Evolutionary conservation across 257 asterid genomes (phyloP), one percentile per base, ranked within the genome.

Genomic region (Fraxinus quadrangulata): DNA sequence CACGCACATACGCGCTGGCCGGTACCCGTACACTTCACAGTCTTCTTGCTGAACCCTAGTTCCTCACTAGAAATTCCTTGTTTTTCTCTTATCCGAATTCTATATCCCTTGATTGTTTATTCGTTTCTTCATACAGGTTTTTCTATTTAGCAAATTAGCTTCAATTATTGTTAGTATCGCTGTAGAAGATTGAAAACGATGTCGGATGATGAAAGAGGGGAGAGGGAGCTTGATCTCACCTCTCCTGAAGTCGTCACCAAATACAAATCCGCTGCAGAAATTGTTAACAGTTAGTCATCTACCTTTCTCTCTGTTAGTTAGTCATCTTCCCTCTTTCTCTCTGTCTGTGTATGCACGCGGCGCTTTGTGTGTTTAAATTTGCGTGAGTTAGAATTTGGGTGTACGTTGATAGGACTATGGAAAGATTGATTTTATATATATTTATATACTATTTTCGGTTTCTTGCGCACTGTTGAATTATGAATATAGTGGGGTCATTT

Each of bases 141-240:
- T 42, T 42, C 17, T 2, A 42, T 42, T 42, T 42, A 2, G 2
- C 51, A 42, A 42, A 45, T 45, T 45, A 45, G 19, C 17, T 45
- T 45, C 17, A 14, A 45, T 45, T 12, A 3, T 45, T 12, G 17
- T 45, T 45, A 14, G 17, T 12, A 2, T 45, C 17, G 14, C 19
- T 45, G 54, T 45, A 12, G 54, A 71, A 84, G 89, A 72, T 71
- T 31, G 82, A 67, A 79, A 67, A 87, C 79, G 75, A 90, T 91
- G 97, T 92, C 98, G 81, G 98, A 94, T 71, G 98, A 94, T 40
- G 97, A 92, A 81, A 86, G 97, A 71, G 98, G 91, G 79, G 98
- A 94, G 96, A 82, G 72, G 59, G 98, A 94, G 90, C 75, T 92
- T 88, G 97, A 92, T 91, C 97, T 92, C 84, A 82, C 91, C 59